Evolutionary conservation across 352 stramenopile genomes (phyloP).

Genomic region (Thalassiosira pacifica): DNA sequence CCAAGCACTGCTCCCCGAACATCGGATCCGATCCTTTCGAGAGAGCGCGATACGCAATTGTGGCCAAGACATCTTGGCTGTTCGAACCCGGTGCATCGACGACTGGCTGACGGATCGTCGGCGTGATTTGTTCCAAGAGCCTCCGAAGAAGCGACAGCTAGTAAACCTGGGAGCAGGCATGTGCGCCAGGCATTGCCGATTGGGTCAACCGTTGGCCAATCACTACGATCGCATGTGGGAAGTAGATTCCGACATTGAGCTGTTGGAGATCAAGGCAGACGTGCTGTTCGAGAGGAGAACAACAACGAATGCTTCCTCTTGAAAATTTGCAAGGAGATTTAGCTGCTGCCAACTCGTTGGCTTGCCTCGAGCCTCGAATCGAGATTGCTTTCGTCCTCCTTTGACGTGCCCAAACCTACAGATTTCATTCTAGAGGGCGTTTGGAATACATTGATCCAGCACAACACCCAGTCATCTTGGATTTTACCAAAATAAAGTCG

Average conservation of each 20-base stretch:
- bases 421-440: neutral
- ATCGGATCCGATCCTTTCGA: neutral
- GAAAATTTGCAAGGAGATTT: neutral
- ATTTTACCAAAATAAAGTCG: neutral
- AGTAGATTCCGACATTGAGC: neutral
- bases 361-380: neutral
- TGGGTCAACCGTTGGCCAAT: neutral
- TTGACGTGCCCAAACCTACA: neutral
- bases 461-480: neutral
- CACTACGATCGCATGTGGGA: neutral
- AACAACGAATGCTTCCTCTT: neutral
- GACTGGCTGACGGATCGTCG: neutral
- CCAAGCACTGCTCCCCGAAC: neutral
- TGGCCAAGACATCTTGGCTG: neutral
- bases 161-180: neutral
- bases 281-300: neutral
- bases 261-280: neutral
- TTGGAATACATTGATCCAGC: constrained; percentile 5
- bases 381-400: neutral
- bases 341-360: neutral
- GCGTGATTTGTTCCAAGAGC: neutral
- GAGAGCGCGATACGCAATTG: neutral
- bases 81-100: neutral
- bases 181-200: neutral
- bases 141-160: neutral